These are phyloP conservation scores for Lactarius deliciosus DNA, from an alignment of 768 basidiomycete species.

Conservation along the genomic window DNA sequence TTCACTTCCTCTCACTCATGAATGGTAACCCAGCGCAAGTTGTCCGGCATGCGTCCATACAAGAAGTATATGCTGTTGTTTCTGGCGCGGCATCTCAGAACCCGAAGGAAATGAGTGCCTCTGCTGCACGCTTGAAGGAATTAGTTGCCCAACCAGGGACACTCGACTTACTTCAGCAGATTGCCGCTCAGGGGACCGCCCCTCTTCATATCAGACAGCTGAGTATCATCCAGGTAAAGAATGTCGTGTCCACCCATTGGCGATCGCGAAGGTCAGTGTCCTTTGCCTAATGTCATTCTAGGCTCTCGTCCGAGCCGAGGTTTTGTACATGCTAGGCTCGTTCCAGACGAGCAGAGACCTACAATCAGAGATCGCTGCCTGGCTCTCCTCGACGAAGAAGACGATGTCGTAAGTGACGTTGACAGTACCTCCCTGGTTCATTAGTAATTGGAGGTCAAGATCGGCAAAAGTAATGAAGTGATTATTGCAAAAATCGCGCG, in stretches of 20 bases:
- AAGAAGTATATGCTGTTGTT: slow-evolving; percentile 67
- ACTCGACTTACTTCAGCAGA: slow-evolving; percentile 68
- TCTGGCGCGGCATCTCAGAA: slow-evolving; percentile 72
- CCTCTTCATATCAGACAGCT: slow-evolving; percentile 71
- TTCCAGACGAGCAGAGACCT: slow-evolving; percentile 64
- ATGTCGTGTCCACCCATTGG: slow-evolving; percentile 73
- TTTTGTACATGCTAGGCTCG: slow-evolving; percentile 46
- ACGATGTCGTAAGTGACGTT: slow-evolving; percentile 60
- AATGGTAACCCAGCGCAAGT: slow-evolving; percentile 32
- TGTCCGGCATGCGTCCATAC: slow-evolving; percentile 49
- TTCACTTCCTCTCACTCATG: slow-evolving; percentile 19
- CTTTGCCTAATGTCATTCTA: slow-evolving; percentile 1
- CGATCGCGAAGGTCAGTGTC: slow-evolving; percentile 65
- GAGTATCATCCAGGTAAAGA: slow-evolving; percentile 89
- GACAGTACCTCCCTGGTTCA: slow-evolving; percentile 16
- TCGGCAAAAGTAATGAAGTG: slow-evolving; percentile 73
- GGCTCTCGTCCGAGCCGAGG: slow-evolving; percentile 1
- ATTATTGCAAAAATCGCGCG: slow-evolving; percentile 78
- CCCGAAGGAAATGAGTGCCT: slow-evolving; percentile 48
- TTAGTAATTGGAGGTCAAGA: slow-evolving; percentile 44
- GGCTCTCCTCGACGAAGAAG: slow-evolving; percentile 69
- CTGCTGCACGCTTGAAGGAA: slow-evolving; percentile 60
- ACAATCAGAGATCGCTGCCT: slow-evolving; percentile 67
- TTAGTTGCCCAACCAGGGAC: slow-evolving; percentile 69
- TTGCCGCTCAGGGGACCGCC: slow-evolving; percentile 60